Conservation (phyloP, 345 rosid genomes). For the Abelmoschus esculentus region DNA sequence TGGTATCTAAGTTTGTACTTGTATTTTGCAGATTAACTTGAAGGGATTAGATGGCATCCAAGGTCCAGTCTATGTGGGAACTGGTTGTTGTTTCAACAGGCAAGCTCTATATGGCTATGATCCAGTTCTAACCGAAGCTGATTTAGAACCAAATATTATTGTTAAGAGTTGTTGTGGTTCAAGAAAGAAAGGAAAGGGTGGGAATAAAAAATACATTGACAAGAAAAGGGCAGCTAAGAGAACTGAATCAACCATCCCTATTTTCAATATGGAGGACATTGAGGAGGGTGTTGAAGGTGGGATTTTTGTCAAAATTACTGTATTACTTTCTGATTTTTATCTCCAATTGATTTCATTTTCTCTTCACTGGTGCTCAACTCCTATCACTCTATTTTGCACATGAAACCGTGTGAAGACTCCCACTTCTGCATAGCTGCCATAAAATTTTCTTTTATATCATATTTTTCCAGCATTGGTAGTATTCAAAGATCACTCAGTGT, state of each 20-base stretch:
- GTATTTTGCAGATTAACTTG: constrained; percentile 73
- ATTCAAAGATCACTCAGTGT: neutral
- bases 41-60: constrained; percentile 97
- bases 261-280: constrained; percentile 95
- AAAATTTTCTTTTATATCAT: neutral
- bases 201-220: constrained; percentile 70
- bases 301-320: constrained; percentile 7
- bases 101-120: constrained; percentile 98
- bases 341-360: neutral
- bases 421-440: neutral
- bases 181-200: constrained; percentile 73
- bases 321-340: neutral
- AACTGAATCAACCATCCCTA: constrained; percentile 92
- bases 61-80: constrained; percentile 99
- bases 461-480: neutral
- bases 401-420: neutral
- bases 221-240: constrained; percentile 71
- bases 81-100: constrained; percentile 98
- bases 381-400: too few species aligned
- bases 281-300: constrained; percentile 98
- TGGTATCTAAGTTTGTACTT: constrained; percentile 6
- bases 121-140: constrained; percentile 93
- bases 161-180: constrained; percentile 97
- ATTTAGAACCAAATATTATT: constrained; percentile 85
- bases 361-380: too few species aligned